Evolutionary conservation across 805 yeast species (phyloP), one percentile per base, ranked within the genome.

Genomic region (Lipomyces starkeyi): DNA sequence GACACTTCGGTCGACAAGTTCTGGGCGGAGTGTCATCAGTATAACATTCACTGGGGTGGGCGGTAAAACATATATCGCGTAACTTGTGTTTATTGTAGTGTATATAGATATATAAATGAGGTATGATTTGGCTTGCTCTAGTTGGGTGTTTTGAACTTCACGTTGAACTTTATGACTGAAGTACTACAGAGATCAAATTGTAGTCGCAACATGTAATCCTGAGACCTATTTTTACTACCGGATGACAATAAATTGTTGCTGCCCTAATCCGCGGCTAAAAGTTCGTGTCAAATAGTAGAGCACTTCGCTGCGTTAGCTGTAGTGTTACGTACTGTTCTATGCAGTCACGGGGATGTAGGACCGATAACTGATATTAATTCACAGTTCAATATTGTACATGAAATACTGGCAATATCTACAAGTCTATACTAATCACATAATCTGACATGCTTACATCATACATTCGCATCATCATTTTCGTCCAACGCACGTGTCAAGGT

Each of bases 11-110:
- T 37, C 27, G 27, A 34, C 22, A 17, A 53, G 29, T 53, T 63
- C 43, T 65, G 68, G 68, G 65, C 59, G 3, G 63, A 37, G 17
- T 65, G 68, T 49, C 67, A 61, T 54, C 0, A 25, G 25, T 65
- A 65, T 40, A 61, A 61, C 32, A 57, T 65, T 13, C 47, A 55
- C 52, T 65, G 68, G 68, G 68, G 68, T 27, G 68, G 68, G 27
- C 55, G 68, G 25, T 57, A 49, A 43, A 57, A 8, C n/a, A n/a
- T 43, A 20, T 17, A 43, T 43, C 22, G 49, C 9, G 11, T 17
- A 17, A 8, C 5, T 37, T 37, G 49, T 17, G 17, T 43, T n/a
- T 43, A 17, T 43, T 17, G 20, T 11, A 17, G 2, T n/a, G 49
- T 5, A 43, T n/a, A n/a, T 43, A 43, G 49, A 43, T 43, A n/a